phyloP scores from a whole-genome alignment of 371 early-diverging fungal genomes.

The Mortierella sp. region DNA sequence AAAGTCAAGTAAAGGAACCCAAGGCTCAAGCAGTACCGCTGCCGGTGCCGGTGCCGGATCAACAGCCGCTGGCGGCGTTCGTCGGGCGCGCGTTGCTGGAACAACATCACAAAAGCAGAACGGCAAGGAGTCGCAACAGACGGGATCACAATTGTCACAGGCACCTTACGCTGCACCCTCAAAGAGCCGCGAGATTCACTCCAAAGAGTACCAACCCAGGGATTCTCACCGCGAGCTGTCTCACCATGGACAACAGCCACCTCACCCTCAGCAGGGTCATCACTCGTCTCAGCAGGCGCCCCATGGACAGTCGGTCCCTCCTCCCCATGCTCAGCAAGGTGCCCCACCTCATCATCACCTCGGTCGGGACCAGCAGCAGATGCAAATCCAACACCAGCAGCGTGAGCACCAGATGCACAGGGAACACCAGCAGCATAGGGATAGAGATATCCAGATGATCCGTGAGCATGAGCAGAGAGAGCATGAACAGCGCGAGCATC shows the following conservation, averaged over 20 bases:
- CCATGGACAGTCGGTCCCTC: slow-evolving; percentile 38
- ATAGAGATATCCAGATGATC: slow-evolving; percentile 55
- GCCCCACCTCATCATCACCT: slow-evolving; percentile 36
- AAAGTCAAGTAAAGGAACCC: slow-evolving; percentile 31
- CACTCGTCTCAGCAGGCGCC: slow-evolving; percentile 30
- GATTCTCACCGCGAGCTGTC: slow-evolving; percentile 45
- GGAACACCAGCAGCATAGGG: slow-evolving; percentile 49
- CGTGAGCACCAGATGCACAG: slow-evolving; percentile 45
- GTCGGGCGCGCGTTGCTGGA: slow-evolving; percentile 28
- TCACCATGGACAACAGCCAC: slow-evolving; percentile 27
- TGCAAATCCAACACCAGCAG: slow-evolving; percentile 48
- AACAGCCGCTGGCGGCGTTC: slow-evolving; percentile 19
- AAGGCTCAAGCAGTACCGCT: not conserved
- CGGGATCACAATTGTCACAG: slow-evolving; percentile 22
- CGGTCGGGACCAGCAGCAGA: slow-evolving; percentile 42
- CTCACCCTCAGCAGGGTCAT: slow-evolving; percentile 23
- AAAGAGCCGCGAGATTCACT: slow-evolving; percentile 54
- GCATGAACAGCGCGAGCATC: slow-evolving; percentile 44
- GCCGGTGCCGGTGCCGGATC: slow-evolving; percentile 2
- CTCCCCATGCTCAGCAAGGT: slow-evolving; percentile 31
- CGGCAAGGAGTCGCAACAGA: slow-evolving; percentile 35
- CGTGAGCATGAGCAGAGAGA: slow-evolving; percentile 53
- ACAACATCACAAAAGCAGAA: slow-evolving; percentile 32
- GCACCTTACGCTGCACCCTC: slow-evolving; percentile 19
- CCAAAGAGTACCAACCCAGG: slow-evolving; percentile 54